phyloP scores from a whole-genome alignment of 352 stramenopile species.

The Albugo candida region DNA sequence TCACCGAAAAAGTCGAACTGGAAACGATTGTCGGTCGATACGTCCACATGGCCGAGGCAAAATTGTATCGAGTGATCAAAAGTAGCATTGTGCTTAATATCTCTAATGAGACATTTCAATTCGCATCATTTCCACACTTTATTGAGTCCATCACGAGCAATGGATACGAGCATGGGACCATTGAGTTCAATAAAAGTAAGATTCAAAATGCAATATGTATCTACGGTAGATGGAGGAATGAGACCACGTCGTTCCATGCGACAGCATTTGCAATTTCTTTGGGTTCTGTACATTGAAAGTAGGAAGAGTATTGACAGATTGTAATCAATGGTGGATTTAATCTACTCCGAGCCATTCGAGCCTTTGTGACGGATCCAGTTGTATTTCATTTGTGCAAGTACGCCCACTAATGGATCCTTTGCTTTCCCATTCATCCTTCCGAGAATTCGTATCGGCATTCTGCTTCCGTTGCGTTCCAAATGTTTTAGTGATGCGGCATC shows the following conservation, averaged over 20 bases:
- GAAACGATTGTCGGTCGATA: slow-evolving; percentile 1
- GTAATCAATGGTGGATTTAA: slow-evolving; percentile 64
- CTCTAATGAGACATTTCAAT: no score
- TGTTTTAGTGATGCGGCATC: slow-evolving; percentile 25
- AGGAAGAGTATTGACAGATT: slow-evolving; percentile 65
- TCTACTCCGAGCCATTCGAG: slow-evolving; percentile 75
- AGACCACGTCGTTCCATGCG: slow-evolving; percentile 78
- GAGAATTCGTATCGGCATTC: no score
- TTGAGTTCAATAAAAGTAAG: slow-evolving; percentile 88
- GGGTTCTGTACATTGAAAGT: not conserved
- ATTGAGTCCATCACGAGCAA: slow-evolving; percentile 87
- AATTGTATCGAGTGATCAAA: no score
- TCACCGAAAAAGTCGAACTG: slow-evolving; percentile 18
- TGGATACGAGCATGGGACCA: slow-evolving; percentile 81
- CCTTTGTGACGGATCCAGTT: slow-evolving; percentile 35
- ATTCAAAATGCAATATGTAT: slow-evolving; percentile 91
- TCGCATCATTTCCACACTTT: slow-evolving; percentile 86
- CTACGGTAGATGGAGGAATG: slow-evolving; percentile 61
- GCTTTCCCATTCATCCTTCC: no score
- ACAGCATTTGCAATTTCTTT: slow-evolving; percentile 34
- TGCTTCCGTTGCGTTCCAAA: not conserved
- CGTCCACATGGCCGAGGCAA: no score
- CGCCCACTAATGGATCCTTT: not conserved
- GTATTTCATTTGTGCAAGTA: slow-evolving; percentile 6
- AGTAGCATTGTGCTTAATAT: no score